Base-by-base conservation (phyloP, 148 eudicot genomes). In the Dianthus caryophyllus region DNA sequence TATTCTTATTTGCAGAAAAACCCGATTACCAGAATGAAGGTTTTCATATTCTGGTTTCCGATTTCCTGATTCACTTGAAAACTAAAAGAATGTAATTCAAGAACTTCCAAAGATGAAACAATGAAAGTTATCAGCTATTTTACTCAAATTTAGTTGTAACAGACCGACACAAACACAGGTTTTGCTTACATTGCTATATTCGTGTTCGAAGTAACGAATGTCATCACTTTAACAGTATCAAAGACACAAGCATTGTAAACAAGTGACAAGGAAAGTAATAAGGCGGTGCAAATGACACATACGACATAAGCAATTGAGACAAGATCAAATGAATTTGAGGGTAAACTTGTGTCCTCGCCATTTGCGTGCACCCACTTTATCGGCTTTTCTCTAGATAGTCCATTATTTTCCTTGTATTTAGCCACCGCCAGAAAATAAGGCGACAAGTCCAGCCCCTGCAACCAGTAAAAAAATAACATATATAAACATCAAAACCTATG, bases 391-490 rank as follows among this genome's bases (percentile, higher is more conserved):
- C 82, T 77, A 12, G 76, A 44, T 31, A 77, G 61, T 64, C 81
- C 80, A 38, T 73, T 74, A 80, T 86, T 88, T 74, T 90, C 96
- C 78, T 94, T 94, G 67, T 62, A 84, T 75, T 90, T 87, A 64
- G 98, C 98, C 69, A 90, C 98, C 38, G 98, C 84, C 51, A 94
- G 86, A 76, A 94, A 94, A 78, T 94, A 94, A 43, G 98, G 98
- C 18, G 96, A 94, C 60, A 94, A 76, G 72, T 94, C 98, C 65
- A 94, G 72, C 41, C 98, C 98, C 98, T 94, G 85, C 61, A 62
- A 30, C 47, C 59, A 64, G 30, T 65, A 1, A 13, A 20, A n/a
- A 18, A 50, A 1, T 18, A 59, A 24, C 65, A 65, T 59, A 36
- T 56, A 15, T 30, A 69, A 24, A 26, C 21, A 38, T 54, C 56